These are phyloP conservation scores for Calonectria ilicicola DNA, from an alignment of 2,329 filamentous ascomycete genomes.

Conservation along the genomic window DNA sequence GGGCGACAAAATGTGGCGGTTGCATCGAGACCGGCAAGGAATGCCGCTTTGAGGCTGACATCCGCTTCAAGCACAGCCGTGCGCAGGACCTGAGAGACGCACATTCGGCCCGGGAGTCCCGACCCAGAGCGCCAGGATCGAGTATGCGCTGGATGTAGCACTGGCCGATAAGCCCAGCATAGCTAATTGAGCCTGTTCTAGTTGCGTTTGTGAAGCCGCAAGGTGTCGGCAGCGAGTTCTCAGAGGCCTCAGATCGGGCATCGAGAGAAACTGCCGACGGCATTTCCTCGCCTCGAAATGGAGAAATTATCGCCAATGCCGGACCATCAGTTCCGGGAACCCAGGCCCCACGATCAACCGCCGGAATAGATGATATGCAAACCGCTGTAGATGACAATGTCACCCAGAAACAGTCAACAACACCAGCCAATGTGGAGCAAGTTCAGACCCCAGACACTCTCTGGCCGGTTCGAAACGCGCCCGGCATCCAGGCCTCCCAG, in stretches of 20 bases:
- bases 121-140: not conserved
- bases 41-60: conserved; percentile 25
- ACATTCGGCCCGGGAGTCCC: not conserved
- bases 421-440: not conserved
- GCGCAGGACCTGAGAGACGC: not conserved
- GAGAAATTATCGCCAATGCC: not conserved
- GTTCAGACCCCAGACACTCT: too few relatives aligned
- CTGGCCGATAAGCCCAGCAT: too few relatives aligned
- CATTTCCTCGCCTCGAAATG: not conserved
- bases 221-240: conserved; percentile 10
- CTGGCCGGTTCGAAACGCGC: not conserved
- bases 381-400: too few relatives aligned
- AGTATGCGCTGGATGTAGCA: not conserved
- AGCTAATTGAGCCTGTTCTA: not conserved
- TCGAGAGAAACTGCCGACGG: not conserved
- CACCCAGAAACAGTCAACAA: not conserved
- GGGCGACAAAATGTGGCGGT: conserved; percentile 16
- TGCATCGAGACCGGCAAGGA: conserved; percentile 20
- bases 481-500: not conserved
- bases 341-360: not conserved
- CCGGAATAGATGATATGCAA: not conserved
- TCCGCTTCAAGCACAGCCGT: conserved; percentile 29
- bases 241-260: not conserved
- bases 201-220: conserved; percentile 11
- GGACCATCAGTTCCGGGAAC: not conserved